These are phyloP conservation scores for Penicillium samsonianum DNA, from an alignment of 495 filamentous ascomycete species.

Conservation along the genomic window DNA sequence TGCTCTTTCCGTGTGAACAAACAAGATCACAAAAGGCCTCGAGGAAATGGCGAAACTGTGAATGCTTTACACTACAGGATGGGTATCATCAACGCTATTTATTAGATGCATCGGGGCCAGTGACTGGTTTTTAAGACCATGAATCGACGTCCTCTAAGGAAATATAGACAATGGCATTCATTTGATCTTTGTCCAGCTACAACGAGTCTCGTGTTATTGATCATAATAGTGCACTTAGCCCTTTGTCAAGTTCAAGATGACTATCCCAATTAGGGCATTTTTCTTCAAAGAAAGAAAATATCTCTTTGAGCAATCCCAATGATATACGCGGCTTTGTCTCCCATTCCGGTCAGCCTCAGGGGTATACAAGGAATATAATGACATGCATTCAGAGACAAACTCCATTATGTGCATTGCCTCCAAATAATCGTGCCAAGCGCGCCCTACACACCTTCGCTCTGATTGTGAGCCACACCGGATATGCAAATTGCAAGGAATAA, in stretches of 20 bases:
- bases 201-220: background rate
- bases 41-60: background rate
- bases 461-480: background rate
- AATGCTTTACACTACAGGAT: background rate
- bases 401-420: background rate
- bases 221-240: background rate
- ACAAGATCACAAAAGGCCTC: background rate
- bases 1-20: background rate
- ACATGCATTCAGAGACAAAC: background rate
- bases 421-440: background rate
- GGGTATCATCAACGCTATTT: background rate
- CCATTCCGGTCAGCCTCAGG: background rate
- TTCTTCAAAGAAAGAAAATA: background rate
- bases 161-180: constrained; percentile 2
- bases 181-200: background rate
- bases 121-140: background rate
- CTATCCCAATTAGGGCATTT: background rate
- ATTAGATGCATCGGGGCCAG: background rate
- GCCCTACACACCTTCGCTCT: background rate
- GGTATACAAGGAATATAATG: background rate
- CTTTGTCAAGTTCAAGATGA: background rate
- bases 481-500: background rate
- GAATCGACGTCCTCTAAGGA: background rate
- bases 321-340: background rate
- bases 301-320: background rate